Evolutionary conservation across 805 yeast genomes (phyloP), one percentile per base, ranked within the genome.

Genomic region (Sugiyamaella qingdaonensis): DNA sequence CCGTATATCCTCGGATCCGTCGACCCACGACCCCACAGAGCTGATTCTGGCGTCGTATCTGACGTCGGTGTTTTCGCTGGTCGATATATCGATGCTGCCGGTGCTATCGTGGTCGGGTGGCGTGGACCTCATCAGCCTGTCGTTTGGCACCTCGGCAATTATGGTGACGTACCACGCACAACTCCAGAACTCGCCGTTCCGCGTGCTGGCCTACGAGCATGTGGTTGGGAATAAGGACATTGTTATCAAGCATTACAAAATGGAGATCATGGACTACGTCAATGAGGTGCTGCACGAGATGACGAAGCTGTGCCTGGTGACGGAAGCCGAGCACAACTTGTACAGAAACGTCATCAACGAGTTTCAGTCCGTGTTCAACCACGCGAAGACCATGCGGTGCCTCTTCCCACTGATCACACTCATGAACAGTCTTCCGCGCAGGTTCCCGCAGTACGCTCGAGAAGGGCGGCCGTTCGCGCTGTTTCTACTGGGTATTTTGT

Each of bases 11-110:
- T 2, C 14, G 13, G 49, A 35, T 3, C 16, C 27, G 24, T 10
- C 29, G 7, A 45, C 45, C 5, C 54, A 52, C 16, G 36, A 32
- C n/a, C 48, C 54, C 16, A 13, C 29, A 4, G 54, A 46, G 32
- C 19, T 52, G 46, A 9, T 52, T 10, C 43, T 52, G 11, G 8
- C 48, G 21, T 32, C 54, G 3, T 36, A 16, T 18, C 42, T 44
- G 27, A 21, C 47, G 4, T 46, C 31, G 19, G 48, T 35, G 4
- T 52, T 49, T 48, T 33, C 43, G 10, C 9, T 52, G 14, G 32
- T 34, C 2, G 43, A 52, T 14, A 19, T 24, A 2, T 21, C 13
- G 24, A n/a, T 52, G 21, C 16, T 37, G 10, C 54, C 54, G 5
- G 34, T 46, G 18, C 9, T 52, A 13, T 37, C 45, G 10, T 21